Evolutionary conservation across 2,329 filamentous ascomycete genomes (phyloP).

Genomic region (Drechslerella dactyloides): DNA sequence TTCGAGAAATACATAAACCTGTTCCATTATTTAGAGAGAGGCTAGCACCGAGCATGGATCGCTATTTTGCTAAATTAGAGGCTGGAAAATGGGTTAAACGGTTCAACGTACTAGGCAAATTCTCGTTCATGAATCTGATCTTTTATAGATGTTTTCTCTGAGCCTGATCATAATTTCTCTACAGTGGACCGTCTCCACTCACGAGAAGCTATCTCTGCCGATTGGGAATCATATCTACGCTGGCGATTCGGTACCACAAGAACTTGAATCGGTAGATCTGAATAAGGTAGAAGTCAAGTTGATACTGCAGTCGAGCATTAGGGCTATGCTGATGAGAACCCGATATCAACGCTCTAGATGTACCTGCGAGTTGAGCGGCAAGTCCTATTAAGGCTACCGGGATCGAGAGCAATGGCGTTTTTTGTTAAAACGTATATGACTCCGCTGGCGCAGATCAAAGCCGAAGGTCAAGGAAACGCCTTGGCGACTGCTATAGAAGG

Average conservation of each 20-base stretch:
- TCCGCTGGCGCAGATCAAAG: conserved; percentile 62
- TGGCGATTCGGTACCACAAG: conserved; percentile 57
- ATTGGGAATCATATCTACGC: conserved; percentile 57
- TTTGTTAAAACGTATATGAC: conserved; percentile 67
- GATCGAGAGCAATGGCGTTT: conserved; percentile 62
- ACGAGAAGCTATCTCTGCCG: conserved; percentile 58
- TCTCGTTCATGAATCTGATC: conserved; percentile 14
- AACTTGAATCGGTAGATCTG: conserved; percentile 43
- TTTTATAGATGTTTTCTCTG: neutral
- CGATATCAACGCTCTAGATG: conserved; percentile 35
- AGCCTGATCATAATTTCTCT: conserved; percentile 12
- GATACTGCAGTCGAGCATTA: too few relatives aligned
- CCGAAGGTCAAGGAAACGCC: conserved; percentile 61
- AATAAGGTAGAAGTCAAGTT: conserved; percentile 10
- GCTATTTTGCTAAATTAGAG: conserved; percentile 62
- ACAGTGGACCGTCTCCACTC: conserved; percentile 63
- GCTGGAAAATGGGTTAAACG: conserved; percentile 63
- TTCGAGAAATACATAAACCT: conserved; percentile 63
- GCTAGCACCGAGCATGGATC: conserved; percentile 65
- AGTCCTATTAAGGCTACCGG: conserved; percentile 63
- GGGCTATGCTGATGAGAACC: too few relatives aligned
- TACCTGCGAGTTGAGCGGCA: conserved; percentile 63
- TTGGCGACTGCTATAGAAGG: conserved; percentile 65
- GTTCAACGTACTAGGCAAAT: conserved; percentile 61
- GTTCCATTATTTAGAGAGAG: conserved; percentile 64